Evolutionary conservation across 23 red algal species (phyloP).

Genomic region (Gracilaria vermiculophylla): DNA sequence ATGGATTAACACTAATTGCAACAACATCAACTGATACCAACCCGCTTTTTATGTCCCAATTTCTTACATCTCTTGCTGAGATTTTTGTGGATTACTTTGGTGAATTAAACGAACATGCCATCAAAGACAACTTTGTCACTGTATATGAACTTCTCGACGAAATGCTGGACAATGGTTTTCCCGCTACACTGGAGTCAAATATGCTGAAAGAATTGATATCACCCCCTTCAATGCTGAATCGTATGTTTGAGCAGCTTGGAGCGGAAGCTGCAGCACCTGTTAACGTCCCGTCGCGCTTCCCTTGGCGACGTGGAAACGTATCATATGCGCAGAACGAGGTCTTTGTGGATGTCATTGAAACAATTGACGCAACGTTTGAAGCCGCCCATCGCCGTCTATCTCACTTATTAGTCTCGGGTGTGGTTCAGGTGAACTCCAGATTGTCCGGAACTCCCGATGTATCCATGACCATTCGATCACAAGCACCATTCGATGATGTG

Average conservation of each 20-base stretch:
- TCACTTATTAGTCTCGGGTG: slow-evolving; percentile 52
- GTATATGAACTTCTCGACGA: slow-evolving; percentile 97
- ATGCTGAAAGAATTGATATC: slow-evolving; percentile 81
- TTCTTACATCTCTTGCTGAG: slow-evolving; percentile 68
- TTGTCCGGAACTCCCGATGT: slow-evolving; percentile 89
- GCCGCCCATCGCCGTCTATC: slow-evolving; percentile 26
- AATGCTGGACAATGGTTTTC: slow-evolving; percentile 84
- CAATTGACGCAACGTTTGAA: slow-evolving; percentile 67
- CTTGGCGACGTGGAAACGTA: slow-evolving; percentile 70
- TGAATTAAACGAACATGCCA: slow-evolving; percentile 87
- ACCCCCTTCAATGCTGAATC: slow-evolving; percentile 72
- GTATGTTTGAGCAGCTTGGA: slow-evolving; percentile 59
- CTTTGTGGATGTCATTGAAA: slow-evolving; percentile 90
- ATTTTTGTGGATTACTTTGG: slow-evolving; percentile 83
- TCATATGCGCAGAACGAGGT: slow-evolving; percentile 89
- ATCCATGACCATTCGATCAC: slow-evolving; percentile 48
- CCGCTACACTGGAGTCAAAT: slow-evolving; percentile 71
- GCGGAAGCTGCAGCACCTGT: slow-evolving; percentile 11
- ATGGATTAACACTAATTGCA: slow-evolving; percentile 74
- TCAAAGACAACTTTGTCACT: slow-evolving; percentile 96
- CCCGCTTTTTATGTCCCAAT: slow-evolving; percentile 58
- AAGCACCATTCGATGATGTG: slow-evolving; percentile 61
- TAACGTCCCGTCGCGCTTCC: slow-evolving; percentile 10
- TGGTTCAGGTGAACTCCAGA: slow-evolving; percentile 61
- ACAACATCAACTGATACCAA: slow-evolving; percentile 56